Conservation (phyloP, 1,284 basidiomycete species). For the Nidula niveotomentosa region DNA sequence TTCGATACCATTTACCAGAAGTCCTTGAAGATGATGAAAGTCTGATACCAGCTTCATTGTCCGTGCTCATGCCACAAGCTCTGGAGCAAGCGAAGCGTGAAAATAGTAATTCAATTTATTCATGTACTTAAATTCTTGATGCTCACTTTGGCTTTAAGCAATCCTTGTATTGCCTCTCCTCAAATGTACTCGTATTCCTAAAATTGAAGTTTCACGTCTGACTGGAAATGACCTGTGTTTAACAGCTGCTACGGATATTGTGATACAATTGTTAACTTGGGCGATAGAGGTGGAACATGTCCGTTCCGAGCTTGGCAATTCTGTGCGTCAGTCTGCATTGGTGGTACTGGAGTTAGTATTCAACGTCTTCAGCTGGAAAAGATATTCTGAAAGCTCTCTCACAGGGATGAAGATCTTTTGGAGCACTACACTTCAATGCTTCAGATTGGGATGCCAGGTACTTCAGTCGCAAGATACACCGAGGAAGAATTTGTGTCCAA, state of each 20-base stretch:
- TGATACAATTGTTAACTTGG: slow-evolving; percentile 7
- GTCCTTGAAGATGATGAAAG: slow-evolving; percentile 17
- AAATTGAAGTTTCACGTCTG: too few species aligned
- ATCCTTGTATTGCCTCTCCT: slow-evolving; percentile 26
- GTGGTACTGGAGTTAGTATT: too few species aligned
- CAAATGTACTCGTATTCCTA: slow-evolving; percentile 17
- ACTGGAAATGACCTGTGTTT: too few species aligned
- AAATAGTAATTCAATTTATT: slow-evolving; percentile 26
- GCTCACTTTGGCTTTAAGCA: slow-evolving; percentile 15
- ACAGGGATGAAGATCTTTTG: neutral
- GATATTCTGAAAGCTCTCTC: neutral
- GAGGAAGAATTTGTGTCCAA: neutral
- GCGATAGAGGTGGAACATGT: neutral
- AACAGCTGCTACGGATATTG: slow-evolving; percentile 18
- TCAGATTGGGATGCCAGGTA: neutral
- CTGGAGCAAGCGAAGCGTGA: slow-evolving; percentile 23
- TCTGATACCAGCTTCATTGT: slow-evolving; percentile 10
- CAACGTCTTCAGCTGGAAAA: too few species aligned
- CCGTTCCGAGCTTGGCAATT: neutral
- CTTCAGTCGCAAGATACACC: neutral
- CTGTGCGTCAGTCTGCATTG: too few species aligned
- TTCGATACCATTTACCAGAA: slow-evolving; percentile 27
- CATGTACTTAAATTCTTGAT: neutral
- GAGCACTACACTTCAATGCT: neutral
- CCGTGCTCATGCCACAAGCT: slow-evolving; percentile 19